Evolutionary conservation across 2,329 filamentous ascomycete species (phyloP).

Genomic region (Colletotrichum brevisporum): DNA sequence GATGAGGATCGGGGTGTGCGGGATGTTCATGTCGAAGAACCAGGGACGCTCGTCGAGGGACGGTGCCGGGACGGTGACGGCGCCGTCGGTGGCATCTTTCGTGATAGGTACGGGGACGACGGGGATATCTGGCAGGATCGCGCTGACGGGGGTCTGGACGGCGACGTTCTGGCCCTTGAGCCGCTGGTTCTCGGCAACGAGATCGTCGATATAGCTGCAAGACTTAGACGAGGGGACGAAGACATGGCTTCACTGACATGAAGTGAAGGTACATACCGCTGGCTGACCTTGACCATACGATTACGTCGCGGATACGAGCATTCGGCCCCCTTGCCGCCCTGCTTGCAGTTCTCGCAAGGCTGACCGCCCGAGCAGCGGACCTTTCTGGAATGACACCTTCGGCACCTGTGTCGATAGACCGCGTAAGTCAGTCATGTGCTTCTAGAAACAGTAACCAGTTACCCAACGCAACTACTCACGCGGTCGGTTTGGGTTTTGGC

Average conservation of each 20-base stretch:
- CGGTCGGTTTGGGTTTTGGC: constrained; percentile 39
- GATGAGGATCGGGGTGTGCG: constrained; percentile 52
- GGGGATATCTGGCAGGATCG: constrained; percentile 19
- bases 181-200: constrained; percentile 51
- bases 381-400: constrained; percentile 51
- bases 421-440: not conserved
- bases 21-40: constrained; percentile 52
- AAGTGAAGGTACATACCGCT: constrained; percentile 45
- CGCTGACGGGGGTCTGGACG: constrained; percentile 18
- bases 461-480: constrained; percentile 21
- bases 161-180: constrained; percentile 41
- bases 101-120: not conserved
- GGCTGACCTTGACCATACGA: constrained; percentile 50
- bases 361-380: constrained; percentile 52
- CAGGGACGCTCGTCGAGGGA: constrained; percentile 48
- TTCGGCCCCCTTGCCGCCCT: constrained; percentile 48
- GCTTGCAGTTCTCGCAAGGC: constrained; percentile 51
- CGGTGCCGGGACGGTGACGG: constrained; percentile 32
- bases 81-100: constrained; percentile 27
- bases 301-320: constrained; percentile 52
- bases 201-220: constrained; percentile 51
- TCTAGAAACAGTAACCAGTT: not conserved
- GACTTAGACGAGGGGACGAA: not conserved
- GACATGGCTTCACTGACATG: not conserved
- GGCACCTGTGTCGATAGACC: constrained; percentile 44